Evolutionary conservation across 2,329 filamentous ascomycete species (phyloP), one percentile per base, ranked within the genome.

Genomic region (Teratosphaeria destructans): DNA sequence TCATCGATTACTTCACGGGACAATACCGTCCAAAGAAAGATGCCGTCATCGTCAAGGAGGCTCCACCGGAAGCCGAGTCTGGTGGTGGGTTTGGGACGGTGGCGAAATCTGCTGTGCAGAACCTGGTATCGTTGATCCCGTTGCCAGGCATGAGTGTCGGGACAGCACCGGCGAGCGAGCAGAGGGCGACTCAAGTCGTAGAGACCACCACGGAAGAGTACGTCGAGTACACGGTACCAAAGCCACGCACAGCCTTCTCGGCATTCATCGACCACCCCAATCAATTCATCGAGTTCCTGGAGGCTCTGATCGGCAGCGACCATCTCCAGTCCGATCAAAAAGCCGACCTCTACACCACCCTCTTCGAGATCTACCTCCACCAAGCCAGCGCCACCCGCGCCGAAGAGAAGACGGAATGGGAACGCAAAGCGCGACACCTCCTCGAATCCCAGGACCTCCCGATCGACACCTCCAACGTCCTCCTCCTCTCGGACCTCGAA

Each of bases 331-430:
- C 88, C 39, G 81, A 85, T 8, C 89, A 96, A 70, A 88, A 85
- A 63, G 83, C 87, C 1, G 95, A 99, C 72, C 80, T 99, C 16
- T 94, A 94, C 70, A 97, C 93, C 0, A 96, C 95, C 0, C 74
- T 99, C 14, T 97, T 99, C 70, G 95, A 99, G 73, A 97, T 99
- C 88, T 99, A 97, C 70, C 79, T 99, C 8, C 89, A 95, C 73
- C 94, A 91, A 67, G 89, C 93, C 26, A 88, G 85, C 61, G 84
- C 86, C 60, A 87, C 87, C 68, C 89, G 86, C 68, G 86, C 86
- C 73, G 71, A 73, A 37, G 81, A 91, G 63, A 85, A 87, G 64
- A 83, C 88, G 66, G 83, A 87, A 64, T 99, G 94, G 93, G 90
- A 96, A 70, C 81, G 81, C 52, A 96, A 95, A 72, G 94, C 94